A percentile compares a stretch with the other conserved stretches of the same genome.
Conservation (phyloP, 2,329 filamentous ascomycete genomes). For the Xenosphaeropsis pyriputrescens region DNA sequence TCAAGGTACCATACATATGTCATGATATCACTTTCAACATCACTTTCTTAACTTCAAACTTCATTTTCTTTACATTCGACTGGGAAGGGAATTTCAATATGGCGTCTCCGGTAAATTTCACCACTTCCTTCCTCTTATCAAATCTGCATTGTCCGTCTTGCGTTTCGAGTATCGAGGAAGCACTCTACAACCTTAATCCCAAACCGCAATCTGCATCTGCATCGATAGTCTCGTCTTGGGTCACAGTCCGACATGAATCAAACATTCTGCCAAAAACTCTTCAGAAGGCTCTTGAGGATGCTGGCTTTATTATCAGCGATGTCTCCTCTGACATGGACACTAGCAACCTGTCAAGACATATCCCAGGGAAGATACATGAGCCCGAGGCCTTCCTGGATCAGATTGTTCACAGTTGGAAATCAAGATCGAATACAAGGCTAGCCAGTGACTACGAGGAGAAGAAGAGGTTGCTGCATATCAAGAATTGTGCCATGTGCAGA, state of each 20-base stretch:
- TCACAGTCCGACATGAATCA: conserved; percentile 41
- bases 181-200: conserved; percentile 33
- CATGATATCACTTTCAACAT: too few species aligned
- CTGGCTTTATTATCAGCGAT: conserved; percentile 41
- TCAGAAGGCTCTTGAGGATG: conserved; percentile 32
- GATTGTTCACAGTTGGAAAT: conserved; percentile 9
- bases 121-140: conserved; percentile 39
- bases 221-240: conserved; percentile 57
- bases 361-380: conserved; percentile 6
- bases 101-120: conserved; percentile 1
- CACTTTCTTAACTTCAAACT: neutral
- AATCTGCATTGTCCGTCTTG: conserved; percentile 73
- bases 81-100: neutral
- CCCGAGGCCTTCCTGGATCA: conserved; percentile 14
- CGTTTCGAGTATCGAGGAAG: conserved; percentile 47
- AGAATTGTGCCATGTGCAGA: neutral
- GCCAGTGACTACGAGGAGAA: conserved; percentile 6
- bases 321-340: conserved; percentile 7
- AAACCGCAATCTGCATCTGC: conserved; percentile 44
- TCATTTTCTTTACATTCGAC: neutral
- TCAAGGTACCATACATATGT: too few species aligned
- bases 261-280: conserved; percentile 26
- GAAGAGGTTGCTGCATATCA: neutral
- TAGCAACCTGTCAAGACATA: neutral
- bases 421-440: neutral